Evolutionary conservation across 2,329 filamentous ascomycete species (phyloP).

Genomic region (Aspergillus udagawae): DNA sequence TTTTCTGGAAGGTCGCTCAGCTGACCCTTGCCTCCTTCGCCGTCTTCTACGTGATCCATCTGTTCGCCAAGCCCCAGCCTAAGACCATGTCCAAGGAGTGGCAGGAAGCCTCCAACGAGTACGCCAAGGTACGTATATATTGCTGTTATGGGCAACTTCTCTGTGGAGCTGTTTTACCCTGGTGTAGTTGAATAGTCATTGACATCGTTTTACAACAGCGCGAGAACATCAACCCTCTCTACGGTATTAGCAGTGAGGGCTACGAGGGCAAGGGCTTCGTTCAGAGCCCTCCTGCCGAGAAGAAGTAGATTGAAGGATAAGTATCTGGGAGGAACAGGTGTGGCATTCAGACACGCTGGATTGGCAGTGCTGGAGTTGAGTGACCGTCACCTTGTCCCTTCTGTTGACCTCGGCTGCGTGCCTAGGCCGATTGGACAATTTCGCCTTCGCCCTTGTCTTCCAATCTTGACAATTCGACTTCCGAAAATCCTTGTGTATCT

Average conservation of each 20-base stretch:
- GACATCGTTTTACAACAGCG: slow-evolving; percentile 48
- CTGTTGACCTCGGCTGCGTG: slow-evolving; percentile 15
- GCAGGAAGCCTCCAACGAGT: slow-evolving; percentile 94
- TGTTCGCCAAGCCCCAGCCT: slow-evolving; percentile 68
- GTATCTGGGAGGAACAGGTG: slow-evolving; percentile 21
- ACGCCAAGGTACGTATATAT: slow-evolving; percentile 68
- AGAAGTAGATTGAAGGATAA: slow-evolving; percentile 26
- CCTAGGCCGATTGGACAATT: slow-evolving; percentile 11
- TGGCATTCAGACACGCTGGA: slow-evolving; percentile 18
- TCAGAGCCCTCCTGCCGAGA: slow-evolving; percentile 54
- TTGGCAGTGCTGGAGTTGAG: slow-evolving; percentile 8
- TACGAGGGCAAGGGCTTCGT: slow-evolving; percentile 76
- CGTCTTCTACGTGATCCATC: slow-evolving; percentile 69
- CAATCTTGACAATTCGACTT: slow-evolving; percentile 25
- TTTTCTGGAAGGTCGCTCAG: slow-evolving; percentile 68
- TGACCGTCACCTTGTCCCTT: slow-evolving; percentile 6
- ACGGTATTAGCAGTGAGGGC: slow-evolving; percentile 72
- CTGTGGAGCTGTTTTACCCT: neutral
- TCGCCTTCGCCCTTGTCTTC: slow-evolving; percentile 23
- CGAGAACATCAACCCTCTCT: slow-evolving; percentile 83
- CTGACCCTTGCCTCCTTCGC: slow-evolving; percentile 64
- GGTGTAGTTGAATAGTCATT: slow-evolving; percentile 16
- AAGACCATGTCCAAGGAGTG: slow-evolving; percentile 94
- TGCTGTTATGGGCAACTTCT: neutral
- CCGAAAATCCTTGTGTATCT: slow-evolving; percentile 36